Evolutionary conservation across 306 rosid species (phyloP).

Genomic region (Glycine soja): DNA sequence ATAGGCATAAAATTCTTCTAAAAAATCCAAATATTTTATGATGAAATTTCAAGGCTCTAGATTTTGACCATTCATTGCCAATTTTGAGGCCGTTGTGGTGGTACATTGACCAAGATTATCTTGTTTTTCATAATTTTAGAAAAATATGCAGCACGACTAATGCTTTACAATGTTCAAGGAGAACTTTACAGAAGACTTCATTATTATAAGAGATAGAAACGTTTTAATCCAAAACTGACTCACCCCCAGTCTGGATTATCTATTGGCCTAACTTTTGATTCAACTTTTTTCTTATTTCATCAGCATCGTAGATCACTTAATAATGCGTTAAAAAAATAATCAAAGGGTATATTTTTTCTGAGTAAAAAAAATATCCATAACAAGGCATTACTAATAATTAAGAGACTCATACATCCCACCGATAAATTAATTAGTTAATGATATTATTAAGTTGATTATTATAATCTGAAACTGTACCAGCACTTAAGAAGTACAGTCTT

Average conservation of each 20-base stretch:
- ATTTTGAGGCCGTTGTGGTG: constrained; percentile 41
- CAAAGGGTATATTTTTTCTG: not conserved
- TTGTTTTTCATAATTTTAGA: constrained; percentile 27
- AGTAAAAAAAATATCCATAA: not conserved
- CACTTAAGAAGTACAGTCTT: too few species aligned
- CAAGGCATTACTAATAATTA: not conserved
- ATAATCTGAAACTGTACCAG: not conserved
- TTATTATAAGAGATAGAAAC: constrained; percentile 25
- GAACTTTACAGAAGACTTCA: constrained; percentile 26
- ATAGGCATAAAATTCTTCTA: constrained; percentile 16
- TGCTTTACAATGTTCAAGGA: constrained; percentile 29
- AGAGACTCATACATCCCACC: not conserved
- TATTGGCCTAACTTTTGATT: constrained; percentile 23
- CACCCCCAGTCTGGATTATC: not conserved
- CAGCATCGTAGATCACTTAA: not conserved
- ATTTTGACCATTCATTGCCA: constrained; percentile 65
- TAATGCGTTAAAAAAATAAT: not conserved
- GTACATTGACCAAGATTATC: constrained; percentile 51
- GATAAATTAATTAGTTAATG: too few species aligned
- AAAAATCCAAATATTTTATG: constrained; percentile 20
- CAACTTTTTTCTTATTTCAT: constrained; percentile 12
- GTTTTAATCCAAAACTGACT: constrained; percentile 3
- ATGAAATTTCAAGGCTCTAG: constrained; percentile 55
- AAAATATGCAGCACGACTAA: constrained; percentile 14
- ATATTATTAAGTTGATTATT: too few species aligned